Evolutionary conservation across 2,329 filamentous ascomycete genomes (phyloP), one percentile per base, ranked within the genome.

Genomic region (Helicocarpus griseus): DNA sequence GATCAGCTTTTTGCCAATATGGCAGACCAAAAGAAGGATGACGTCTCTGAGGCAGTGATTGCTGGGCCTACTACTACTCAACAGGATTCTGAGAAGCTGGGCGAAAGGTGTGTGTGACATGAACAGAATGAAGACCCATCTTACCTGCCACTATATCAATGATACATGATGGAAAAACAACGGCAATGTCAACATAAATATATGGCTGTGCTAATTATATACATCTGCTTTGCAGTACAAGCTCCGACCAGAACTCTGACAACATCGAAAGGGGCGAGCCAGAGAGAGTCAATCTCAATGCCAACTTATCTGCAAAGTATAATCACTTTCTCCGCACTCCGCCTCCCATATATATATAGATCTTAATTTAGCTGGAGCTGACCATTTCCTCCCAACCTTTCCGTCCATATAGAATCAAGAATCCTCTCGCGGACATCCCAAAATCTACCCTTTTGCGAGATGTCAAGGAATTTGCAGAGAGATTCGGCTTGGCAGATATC

Each of bases 371-470:
- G 19, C 40, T 7, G 36, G 5, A 29, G 17, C 14, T 40, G 28
- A 40, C 40, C 36, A 26, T 2, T n/a, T 39, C 3, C 6, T n/a
- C n/a, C n/a, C n/a, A n/a, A n/a, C 24, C 3, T 29, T n/a, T 29
- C 22, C 7, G n/a, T 9, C 19, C 21, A n/a, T 50, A 11, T 46
- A 74, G 71, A 53, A 73, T 75, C 58, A 71, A 72, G 51, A 75
- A 75, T 45, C 72, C 73, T 43, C 62, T 75, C 4, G 69, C 71
- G 7, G 65, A 69, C 48, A 61, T 73, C 39, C 66, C 65, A 5
- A 63, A 65, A 2, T 54, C 57, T 13, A 63, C 66, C 48, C 61
- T 75, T 4, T 59, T 73, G 19, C 60, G 58, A 49, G 66, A 73
- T 56, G 72, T 75, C 11, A 67, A 70, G 29, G 61, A 68, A 13